Evolutionary conservation across 1,139 yeast species (phyloP), one percentile per base, ranked within the genome.

Genomic region (Schizosaccharomyces versatilis): DNA sequence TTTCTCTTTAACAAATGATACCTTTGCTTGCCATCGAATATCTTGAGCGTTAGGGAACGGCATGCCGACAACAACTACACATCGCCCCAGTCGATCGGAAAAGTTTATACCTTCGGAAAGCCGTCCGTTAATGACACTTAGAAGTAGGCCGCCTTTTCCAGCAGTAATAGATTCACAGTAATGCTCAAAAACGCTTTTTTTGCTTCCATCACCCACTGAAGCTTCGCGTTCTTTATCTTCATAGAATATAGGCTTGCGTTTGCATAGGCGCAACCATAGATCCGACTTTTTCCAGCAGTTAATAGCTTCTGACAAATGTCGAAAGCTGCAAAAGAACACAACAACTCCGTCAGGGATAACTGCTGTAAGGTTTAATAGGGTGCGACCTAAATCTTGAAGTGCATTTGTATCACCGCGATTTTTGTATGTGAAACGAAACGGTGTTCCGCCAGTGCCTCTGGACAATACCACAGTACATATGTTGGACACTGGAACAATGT

Each of bases 31-130:
- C 61, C 86, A 71, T 62, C 86, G 96, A 42, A 93, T 94, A 12
- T 94, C 80, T 62, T 75, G 77, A 1, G 84, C 76, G 65, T 86
- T 88, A 0, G 98, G 96, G 62, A 76, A 90, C 1, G 98, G 97
- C 51, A 90, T 66, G 0, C 97, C 98, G 10, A 85, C 72, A 84
- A 90, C 81, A 1, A 85, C 70, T 0, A 90, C 93, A 0, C 85
- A 90, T 59, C 97, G 71, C 0, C 96, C 95, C 36, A 90, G 68
- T 51, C 81, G 78, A 64, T 86, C 93, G 2, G 88, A 77, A 65
- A 90, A 88, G 64, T 88, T 88, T 54, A 88, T 90, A 6, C 98
- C 98, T 66, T 88, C 98, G 0, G 95, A 84, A 71, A 90, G 72
- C 63, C 82, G 82, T 0, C 97, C 98, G 1, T 96, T 96, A 14